Conservation (phyloP, 345 rosid species). For the Boechera stricta region DNA sequence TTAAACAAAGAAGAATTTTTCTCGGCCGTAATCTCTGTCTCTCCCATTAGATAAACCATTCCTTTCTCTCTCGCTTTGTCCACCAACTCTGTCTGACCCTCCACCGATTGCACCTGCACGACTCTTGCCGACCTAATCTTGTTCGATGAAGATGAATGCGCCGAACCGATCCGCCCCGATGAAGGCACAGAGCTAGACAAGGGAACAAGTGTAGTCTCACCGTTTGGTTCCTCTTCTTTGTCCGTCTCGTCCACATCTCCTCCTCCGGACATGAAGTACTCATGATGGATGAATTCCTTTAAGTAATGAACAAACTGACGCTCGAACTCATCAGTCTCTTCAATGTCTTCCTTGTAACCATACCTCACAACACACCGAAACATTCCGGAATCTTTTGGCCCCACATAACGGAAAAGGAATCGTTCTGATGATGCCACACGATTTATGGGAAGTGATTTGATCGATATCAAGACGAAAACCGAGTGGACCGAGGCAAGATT, state of each 20-base stretch:
- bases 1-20: conserved; percentile 57
- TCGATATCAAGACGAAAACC: conserved; percentile 68
- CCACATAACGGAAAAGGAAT: conserved; percentile 69
- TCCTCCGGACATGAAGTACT: conserved; percentile 47
- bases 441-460: conserved; percentile 66
- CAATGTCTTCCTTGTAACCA: conserved; percentile 61
- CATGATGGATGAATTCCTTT: conserved; percentile 62
- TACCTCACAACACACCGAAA: conserved; percentile 79
- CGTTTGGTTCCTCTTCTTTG: conserved; percentile 49
- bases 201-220: conserved; percentile 25
- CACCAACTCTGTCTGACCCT: conserved; percentile 63
- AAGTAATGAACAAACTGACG: conserved; percentile 53
- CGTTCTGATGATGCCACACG: conserved; percentile 59
- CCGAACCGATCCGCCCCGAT: conserved; percentile 50
- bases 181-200: conserved; percentile 47
- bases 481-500: conserved; percentile 69
- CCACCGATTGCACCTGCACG: conserved; percentile 34
- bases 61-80: conserved; percentile 68
- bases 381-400: conserved; percentile 63
- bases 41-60: conserved; percentile 69
- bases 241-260: conserved; percentile 36
- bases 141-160: conserved; percentile 39
- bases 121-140: conserved; percentile 24
- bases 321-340: conserved; percentile 56
- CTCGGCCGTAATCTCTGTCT: conserved; percentile 62